Base-by-base conservation (phyloP, 129 eudicot genomes). In the Centella asiatica region DNA sequence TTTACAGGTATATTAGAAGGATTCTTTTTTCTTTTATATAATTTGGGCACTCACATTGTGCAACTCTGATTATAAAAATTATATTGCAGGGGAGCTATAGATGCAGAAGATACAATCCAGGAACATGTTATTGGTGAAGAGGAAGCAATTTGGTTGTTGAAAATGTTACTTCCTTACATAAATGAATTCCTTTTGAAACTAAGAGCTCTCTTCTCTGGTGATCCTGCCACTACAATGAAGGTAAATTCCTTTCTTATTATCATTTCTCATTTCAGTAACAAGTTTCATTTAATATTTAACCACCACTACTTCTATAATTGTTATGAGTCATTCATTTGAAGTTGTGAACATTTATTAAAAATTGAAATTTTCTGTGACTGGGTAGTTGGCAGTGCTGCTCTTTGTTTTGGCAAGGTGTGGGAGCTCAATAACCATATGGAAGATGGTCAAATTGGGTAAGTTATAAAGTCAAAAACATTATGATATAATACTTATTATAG, bases 171-270 rank as follows among this genome's bases (percentile, higher is more conserved):
- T 25, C 97, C 97, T 59, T 86, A 72, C 69, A 32, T 90, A 27
- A 90, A 90, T 70, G 97, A 90, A 76, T 90, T 78, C 65, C 83
- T 90, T 26, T 53, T 77, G 37, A 86, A 90, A 60, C 60, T 90
- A 22, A 90, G 79, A 86, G 94, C 85, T 34, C 81, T 90, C 60
- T 90, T 90, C 68, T 90, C 94, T 26, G 97, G 97, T 57, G 90
- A 90, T 82, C 97, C 97, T 69, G 72, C 89, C n/a, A 86, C 86
- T 44, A 90, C 97, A 53, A 86, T 90, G 97, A 90, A 90, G 97
- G 97, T 86, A 34, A 29, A 5, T 11, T 28, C 4, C 37, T 3
- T 61, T 34, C 12, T 22, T 22, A 6, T 17, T 24, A 11, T 5
- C 17, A 32, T 26, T 28, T 67, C 53, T 24, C 39, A 28, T 12